Evolutionary conservation across 306 rosid genomes (phyloP), one percentile per base, ranked within the genome.

Genomic region (Luffa acutangula): DNA sequence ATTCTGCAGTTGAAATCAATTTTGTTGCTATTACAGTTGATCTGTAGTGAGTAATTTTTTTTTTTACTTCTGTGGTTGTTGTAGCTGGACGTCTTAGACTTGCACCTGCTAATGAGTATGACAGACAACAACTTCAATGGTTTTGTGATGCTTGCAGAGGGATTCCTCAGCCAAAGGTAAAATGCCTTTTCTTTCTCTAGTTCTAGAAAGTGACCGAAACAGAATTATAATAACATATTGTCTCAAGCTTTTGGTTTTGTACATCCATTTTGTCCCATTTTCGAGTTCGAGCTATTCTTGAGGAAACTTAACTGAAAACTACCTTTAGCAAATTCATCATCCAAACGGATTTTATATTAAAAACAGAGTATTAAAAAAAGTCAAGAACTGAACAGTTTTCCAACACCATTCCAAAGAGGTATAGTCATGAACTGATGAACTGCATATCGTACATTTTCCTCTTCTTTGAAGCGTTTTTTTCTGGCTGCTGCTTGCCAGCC

Each of bases 61-160:
- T 42, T 76, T 60, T 78, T 0, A 34, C 79, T 66, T 21, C 77
- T 45, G n/a, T 76, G 82, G 73, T 77, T 76, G 75, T 78, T 83
- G 39, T 45, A 96, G 99, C 83, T 89, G 78, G 88, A 75, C 97
- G 89, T 13, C 25, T 91, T 79, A 91, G 84, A 87, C 97, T 96
- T 87, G 98, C 91, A 48, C 89, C 99, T 78, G 98, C 85, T 33
- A 85, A 41, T 85, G 97, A 93, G 79, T 83, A 80, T 42, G 93
- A 91, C 80, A 85, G 64, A 86, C 94, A 89, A 79, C 99, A 91
- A 81, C 93, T 96, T 81, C 85, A 88, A 70, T 85, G 84, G 92
- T 93, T 96, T 87, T 91, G 91, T 78, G 85, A 93, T 87, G 97
- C 99, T 37, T 96, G 99, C 96, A 96, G 91, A 84, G 99, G 99